These are phyloP conservation scores for Tolypocladium pustulatum DNA, from an alignment of 2,329 filamentous ascomycete genomes.

Conservation along the genomic window DNA sequence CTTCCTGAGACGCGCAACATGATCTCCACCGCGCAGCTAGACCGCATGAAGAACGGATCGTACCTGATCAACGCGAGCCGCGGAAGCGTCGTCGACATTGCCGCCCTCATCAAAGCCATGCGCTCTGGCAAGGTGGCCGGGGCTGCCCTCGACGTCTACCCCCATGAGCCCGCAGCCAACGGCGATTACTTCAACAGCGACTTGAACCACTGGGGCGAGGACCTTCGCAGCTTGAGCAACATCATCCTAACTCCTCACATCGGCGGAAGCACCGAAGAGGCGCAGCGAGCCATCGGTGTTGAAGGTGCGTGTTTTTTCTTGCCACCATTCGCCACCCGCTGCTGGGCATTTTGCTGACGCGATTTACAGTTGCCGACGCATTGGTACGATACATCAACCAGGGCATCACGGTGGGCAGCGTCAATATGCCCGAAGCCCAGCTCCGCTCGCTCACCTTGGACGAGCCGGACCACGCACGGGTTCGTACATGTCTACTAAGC, in stretches of 20 bases:
- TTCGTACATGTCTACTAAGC: slow-evolving; percentile 20
- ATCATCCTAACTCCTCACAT: slow-evolving; percentile 95
- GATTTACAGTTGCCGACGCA: slow-evolving; percentile 58
- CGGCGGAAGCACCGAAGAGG: slow-evolving; percentile 94
- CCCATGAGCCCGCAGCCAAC: slow-evolving; percentile 85
- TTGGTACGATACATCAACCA: slow-evolving; percentile 94
- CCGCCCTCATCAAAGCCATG: slow-evolving; percentile 80
- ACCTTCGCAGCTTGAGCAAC: slow-evolving; percentile 78
- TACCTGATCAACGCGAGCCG: slow-evolving; percentile 96
- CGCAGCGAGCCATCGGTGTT: slow-evolving; percentile 87
- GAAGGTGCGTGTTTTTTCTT: slow-evolving; percentile 43
- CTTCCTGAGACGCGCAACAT: slow-evolving; percentile 86
- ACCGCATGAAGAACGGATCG: slow-evolving; percentile 82
- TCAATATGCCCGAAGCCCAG: slow-evolving; percentile 93
- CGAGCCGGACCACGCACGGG: slow-evolving; percentile 78
- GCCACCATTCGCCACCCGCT: background rate
- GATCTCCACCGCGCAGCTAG: slow-evolving; percentile 71
- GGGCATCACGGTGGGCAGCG: slow-evolving; percentile 79
- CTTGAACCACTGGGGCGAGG: slow-evolving; percentile 76
- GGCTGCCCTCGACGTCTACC: slow-evolving; percentile 93
- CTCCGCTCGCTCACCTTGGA: slow-evolving; percentile 84
- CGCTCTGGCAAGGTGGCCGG: slow-evolving; percentile 79
- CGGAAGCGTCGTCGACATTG: slow-evolving; percentile 88
- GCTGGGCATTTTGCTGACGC: background rate
- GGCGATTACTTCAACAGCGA: slow-evolving; percentile 86